Percentiles rank a stretch among this genome's conserved stretches.
phyloP scores from a whole-genome alignment of 1,284 basidiomycete genomes.

The Fomitopsis palustris region DNA sequence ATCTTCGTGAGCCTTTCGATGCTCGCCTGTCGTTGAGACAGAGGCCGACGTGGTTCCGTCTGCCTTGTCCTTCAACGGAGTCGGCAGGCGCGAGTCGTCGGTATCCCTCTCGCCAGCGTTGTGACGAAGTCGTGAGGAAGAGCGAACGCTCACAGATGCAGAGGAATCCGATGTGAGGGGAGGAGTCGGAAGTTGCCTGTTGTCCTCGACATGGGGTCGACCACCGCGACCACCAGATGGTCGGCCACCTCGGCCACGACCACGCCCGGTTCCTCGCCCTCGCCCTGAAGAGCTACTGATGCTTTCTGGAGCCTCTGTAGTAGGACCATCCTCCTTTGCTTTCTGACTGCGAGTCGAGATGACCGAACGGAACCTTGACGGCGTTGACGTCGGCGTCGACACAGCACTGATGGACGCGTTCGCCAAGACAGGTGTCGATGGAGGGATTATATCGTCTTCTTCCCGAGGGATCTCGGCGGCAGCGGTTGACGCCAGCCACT shows the following conservation, averaged over 20 bases:
- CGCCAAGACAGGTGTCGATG: conserved; percentile 14
- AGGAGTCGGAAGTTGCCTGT: conserved; percentile 31
- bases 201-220: conserved; percentile 14
- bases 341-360: conserved; percentile 62
- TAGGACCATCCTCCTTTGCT: conserved; percentile 23
- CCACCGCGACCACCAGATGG: neutral
- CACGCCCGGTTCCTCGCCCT: conserved; percentile 10
- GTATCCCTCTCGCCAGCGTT: conserved; percentile 19
- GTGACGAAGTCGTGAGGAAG: conserved; percentile 23
- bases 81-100: conserved; percentile 20
- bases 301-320: conserved; percentile 18
- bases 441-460: conserved; percentile 11
- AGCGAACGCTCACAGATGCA: conserved; percentile 22
- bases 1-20: conserved; percentile 19
- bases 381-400: conserved; percentile 13
- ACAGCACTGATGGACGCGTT: neutral
- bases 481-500: conserved; percentile 5
- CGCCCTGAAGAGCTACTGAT: conserved; percentile 6
- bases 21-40: conserved; percentile 18
- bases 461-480: neutral
- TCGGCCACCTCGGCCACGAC: conserved; percentile 4
- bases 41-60: conserved; percentile 14
- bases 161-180: conserved; percentile 31
- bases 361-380: conserved; percentile 44
- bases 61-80: conserved; percentile 26